A percentile compares a stretch with the other conserved stretches of the same genome.
Conservation (phyloP, 176 grass and related monocot genomes). For the Aegilops bicornis region DNA sequence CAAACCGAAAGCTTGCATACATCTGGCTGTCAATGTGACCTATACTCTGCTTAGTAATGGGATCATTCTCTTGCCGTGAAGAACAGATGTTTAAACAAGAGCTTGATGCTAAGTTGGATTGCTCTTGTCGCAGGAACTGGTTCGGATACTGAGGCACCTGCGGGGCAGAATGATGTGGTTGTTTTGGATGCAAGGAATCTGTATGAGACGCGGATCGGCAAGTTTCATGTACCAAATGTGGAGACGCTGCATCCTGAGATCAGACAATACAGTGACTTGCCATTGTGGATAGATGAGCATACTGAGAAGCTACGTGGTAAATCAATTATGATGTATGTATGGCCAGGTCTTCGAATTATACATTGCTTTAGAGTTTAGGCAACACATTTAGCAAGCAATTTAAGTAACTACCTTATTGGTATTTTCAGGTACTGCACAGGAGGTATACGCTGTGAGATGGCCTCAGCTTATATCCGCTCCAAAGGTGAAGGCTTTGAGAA, state of each 20-base stretch:
- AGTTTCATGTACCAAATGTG: conserved; percentile 73
- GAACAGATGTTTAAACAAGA: background rate
- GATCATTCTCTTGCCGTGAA: background rate
- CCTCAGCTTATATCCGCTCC: conserved; percentile 86
- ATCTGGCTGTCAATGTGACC: background rate
- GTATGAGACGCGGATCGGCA: conserved; percentile 90
- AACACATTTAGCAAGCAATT: background rate
- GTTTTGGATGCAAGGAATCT: conserved; percentile 87
- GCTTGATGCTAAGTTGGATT: background rate
- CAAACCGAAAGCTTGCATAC: background rate
- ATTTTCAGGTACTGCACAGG: conserved; percentile 87
- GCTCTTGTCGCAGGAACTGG: conserved; percentile 4
- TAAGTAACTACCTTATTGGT: background rate
- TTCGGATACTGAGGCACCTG: conserved; percentile 19
- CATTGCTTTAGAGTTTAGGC: background rate
- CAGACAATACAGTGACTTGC: conserved; percentile 88
- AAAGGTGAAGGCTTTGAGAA: conserved; percentile 85
- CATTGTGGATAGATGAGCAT: conserved; percentile 80
- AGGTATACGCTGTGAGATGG: conserved; percentile 92
- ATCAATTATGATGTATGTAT: conserved; percentile 74
- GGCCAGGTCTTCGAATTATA: background rate
- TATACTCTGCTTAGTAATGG: background rate
- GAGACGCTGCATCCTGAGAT: conserved; percentile 77
- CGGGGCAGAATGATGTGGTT: conserved; percentile 48
- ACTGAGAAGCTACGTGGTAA: conserved; percentile 69